Conservation (phyloP, 176 grass and related monocot genomes). For the Triticum dicoccoides region DNA sequence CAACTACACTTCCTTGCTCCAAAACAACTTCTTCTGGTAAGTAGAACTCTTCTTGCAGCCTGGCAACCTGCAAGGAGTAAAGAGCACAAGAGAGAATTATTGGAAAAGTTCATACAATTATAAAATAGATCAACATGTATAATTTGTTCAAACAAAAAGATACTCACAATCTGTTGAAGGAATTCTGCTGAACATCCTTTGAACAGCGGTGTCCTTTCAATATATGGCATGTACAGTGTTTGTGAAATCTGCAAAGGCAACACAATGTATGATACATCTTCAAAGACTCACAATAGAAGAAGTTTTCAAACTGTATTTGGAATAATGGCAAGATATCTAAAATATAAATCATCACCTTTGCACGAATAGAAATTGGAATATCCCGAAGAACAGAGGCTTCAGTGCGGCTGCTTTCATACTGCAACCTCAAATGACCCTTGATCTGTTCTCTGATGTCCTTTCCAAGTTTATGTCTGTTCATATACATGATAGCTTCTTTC, state of each 20-base stretch:
- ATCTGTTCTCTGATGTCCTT: conserved; percentile 89
- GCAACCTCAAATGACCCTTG: conserved; percentile 83
- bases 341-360: conserved; percentile 56
- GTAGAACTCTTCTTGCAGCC: conserved; percentile 92
- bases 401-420: conserved; percentile 90
- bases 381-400: conserved; percentile 87
- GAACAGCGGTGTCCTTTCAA: conserved; percentile 77
- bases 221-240: conserved; percentile 73
- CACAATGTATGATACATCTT: neutral
- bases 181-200: conserved; percentile 94
- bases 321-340: neutral
- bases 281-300: neutral
- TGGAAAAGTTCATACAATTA: neutral
- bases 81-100: neutral
- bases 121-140: neutral
- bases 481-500: conserved; percentile 92
- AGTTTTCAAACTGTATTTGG: conserved; percentile 1
- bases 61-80: conserved; percentile 52
- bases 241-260: conserved; percentile 76
- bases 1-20: conserved; percentile 85
- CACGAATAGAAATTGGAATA: conserved; percentile 86
- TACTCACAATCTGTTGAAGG: conserved; percentile 93
- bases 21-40: conserved; percentile 86
- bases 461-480: conserved; percentile 90
- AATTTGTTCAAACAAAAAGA: neutral